A percentile compares a stretch with the other conserved stretches of the same genome.
These are phyloP conservation scores for Gossypium thurberi DNA, from an alignment of 345 rosid genomes.

Conservation along the genomic window DNA sequence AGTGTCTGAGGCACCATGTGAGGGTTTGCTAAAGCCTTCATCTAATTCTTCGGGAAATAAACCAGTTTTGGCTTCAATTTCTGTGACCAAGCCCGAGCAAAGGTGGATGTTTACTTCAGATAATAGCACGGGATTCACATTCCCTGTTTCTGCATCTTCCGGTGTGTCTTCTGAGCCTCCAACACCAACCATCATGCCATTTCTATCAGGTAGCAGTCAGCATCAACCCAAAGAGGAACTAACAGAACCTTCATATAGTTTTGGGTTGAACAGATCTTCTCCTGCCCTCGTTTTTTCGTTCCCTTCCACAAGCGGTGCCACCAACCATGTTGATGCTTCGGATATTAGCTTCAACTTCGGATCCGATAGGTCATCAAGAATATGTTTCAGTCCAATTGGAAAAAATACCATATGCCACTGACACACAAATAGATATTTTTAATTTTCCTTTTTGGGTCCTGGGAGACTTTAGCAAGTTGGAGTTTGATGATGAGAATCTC, in stretches of 20 bases:
- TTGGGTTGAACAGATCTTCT: constrained; percentile 38
- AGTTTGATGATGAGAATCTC: neutral
- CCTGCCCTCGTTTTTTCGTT: constrained; percentile 51
- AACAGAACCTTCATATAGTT: constrained; percentile 49
- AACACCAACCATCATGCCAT: constrained; percentile 70
- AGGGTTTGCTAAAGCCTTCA: constrained; percentile 38
- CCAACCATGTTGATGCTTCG: constrained; percentile 30
- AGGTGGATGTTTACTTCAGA: constrained; percentile 50
- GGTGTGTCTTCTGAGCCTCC: constrained; percentile 68
- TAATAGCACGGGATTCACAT: constrained; percentile 48
- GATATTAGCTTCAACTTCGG: constrained; percentile 64
- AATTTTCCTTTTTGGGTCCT: neutral
- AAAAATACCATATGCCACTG: constrained; percentile 51
- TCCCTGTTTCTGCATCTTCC: constrained; percentile 55
- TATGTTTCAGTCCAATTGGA: constrained; percentile 52
- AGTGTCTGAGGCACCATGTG: constrained; percentile 21
- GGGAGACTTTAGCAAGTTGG: neutral
- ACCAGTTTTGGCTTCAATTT: constrained; percentile 50
- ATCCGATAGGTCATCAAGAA: constrained; percentile 45
- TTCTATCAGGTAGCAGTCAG: constrained; percentile 19
- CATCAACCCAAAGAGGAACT: constrained; percentile 32
- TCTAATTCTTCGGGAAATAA: constrained; percentile 39
- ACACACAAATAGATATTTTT: neutral
- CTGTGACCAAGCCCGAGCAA: constrained; percentile 44
- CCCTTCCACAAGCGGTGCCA: constrained; percentile 48